Base-by-base conservation (phyloP, 1,284 basidiomycete species). In the Sanghuangporus weigelae region DNA sequence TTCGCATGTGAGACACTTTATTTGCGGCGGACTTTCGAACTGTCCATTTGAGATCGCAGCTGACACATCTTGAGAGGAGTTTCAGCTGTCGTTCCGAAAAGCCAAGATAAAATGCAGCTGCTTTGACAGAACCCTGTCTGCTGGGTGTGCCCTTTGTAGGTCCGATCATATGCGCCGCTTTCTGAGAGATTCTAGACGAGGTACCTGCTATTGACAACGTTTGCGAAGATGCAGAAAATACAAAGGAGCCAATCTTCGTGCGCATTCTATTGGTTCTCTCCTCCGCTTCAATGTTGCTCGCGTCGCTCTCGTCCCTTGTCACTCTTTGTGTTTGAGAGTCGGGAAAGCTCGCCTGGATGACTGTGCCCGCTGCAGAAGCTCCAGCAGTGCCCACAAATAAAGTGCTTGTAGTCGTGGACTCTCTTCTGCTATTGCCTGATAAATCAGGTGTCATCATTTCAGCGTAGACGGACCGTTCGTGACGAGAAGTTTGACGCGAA, bases 31-130 rank as follows among this genome's bases (percentile, higher is more conserved):
- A 81, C 71, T 93, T 93, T 58, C 81, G 77, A 7, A 81, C 73
- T 1, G 88, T 91, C 90, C 90, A 93, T 0, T 73, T 72, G 10
- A 80, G 71, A 44, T 84, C 81, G 69, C 91, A 93, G 54, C 81
- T 79, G 51, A 91, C 78, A 68, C 90, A 93, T 67, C 77, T 83
- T 11, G 74, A 70, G 1, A 92, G 70, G 19, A 70, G 77, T 1
- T 71, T 71, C 11, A 91, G 71, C 26, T 85, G 76, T 1, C 72
- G 58, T 44, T 82, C 78, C 0, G 81, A 70, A 63, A 86, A 77
- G 59, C 78, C 75, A 55, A 2, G 59, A 61, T 60, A 53, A 48
- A 36, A n/a, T 5, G 14, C 12, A 16, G 35, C 16, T 49, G 48
- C 2, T 10, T 21, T 21, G 62, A 57, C 5, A 58, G 42, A 38